phyloP scores from a whole-genome alignment of 116 monocot genomes.

The Phalaenopsis hybrid region DNA sequence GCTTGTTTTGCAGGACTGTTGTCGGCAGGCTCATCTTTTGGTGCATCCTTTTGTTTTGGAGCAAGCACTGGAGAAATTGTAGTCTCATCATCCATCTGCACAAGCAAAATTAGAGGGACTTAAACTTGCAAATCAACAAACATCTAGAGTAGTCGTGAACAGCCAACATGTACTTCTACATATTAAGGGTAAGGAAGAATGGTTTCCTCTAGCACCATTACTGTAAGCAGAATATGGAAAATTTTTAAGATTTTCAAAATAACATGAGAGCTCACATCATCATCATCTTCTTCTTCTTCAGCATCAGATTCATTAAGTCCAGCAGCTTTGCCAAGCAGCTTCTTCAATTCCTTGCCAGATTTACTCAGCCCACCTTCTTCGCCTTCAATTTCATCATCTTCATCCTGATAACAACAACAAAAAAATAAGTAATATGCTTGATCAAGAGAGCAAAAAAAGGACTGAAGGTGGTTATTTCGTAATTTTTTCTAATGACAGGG shows the following conservation, averaged over 20 bases:
- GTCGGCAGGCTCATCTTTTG: slow-evolving; percentile 75
- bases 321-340: slow-evolving; percentile 79
- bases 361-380: slow-evolving; percentile 94
- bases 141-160: not conserved
- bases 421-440: not conserved
- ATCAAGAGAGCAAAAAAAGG: not conserved
- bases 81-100: slow-evolving; percentile 76
- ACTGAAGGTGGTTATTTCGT: not conserved
- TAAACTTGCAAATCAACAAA: not conserved
- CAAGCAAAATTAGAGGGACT: slow-evolving; percentile 3
- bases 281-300: slow-evolving; percentile 82
- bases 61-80: slow-evolving; percentile 74
- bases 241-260: not conserved
- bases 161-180: not conserved
- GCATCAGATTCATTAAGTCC: slow-evolving; percentile 81
- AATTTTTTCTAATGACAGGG: not conserved
- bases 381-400: slow-evolving; percentile 60
- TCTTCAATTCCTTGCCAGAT: slow-evolving; percentile 98
- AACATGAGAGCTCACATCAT: slow-evolving; percentile 44
- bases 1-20: slow-evolving; percentile 58
- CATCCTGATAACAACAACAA: slow-evolving; percentile 68
- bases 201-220: not conserved
- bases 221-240: not conserved
- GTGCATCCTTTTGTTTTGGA: slow-evolving; percentile 73
- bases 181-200: not conserved